Conservation (phyloP, 1,139 yeast genomes). For the Diutina mesorugosa region DNA sequence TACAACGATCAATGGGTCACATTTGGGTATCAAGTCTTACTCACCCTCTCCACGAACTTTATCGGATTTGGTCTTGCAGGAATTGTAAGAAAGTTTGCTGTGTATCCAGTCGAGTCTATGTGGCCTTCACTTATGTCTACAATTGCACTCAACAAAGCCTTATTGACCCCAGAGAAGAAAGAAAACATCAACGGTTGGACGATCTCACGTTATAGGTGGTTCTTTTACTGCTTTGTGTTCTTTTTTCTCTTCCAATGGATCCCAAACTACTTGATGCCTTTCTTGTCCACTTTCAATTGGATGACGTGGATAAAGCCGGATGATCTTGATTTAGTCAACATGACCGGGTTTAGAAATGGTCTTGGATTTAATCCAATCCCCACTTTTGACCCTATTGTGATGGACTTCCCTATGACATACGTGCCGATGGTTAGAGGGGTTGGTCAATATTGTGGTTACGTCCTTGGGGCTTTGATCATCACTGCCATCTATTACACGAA, state of each 20-base stretch:
- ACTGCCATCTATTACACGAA: slow-evolving; percentile 39
- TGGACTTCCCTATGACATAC: slow-evolving; percentile 11
- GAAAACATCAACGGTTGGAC: slow-evolving; percentile 40
- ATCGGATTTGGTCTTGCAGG: slow-evolving; percentile 2
- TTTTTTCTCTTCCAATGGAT: slow-evolving; percentile 44
- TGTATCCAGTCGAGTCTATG: slow-evolving; percentile 41
- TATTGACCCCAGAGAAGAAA: slow-evolving; percentile 25
- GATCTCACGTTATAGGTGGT: slow-evolving; percentile 32
- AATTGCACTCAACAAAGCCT: slow-evolving; percentile 41
- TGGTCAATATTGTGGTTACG: slow-evolving; percentile 11
- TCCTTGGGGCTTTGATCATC: slow-evolving; percentile 21
- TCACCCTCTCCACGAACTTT: slow-evolving; percentile 22
- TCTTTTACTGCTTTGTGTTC: slow-evolving; percentile 16
- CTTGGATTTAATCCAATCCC: slow-evolving; percentile 47
- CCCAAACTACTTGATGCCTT: slow-evolving; percentile 38
- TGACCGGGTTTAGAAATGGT: slow-evolving; percentile 40
- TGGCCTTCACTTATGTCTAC: slow-evolving; percentile 49
- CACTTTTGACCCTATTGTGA: slow-evolving; percentile 38
- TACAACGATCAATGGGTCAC: slow-evolving; percentile 30
- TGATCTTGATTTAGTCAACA: slow-evolving; percentile 36
- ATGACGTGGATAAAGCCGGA: slow-evolving; percentile 49
- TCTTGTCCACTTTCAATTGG: slow-evolving; percentile 48
- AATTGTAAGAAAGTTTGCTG: slow-evolving; percentile 31
- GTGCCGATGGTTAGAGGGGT: slow-evolving; percentile 25
- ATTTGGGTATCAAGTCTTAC: slow-evolving; percentile 30